These are phyloP conservation scores for Veloboletus limbatus DNA, from an alignment of 1,284 basidiomycete genomes.

Conservation along the genomic window DNA sequence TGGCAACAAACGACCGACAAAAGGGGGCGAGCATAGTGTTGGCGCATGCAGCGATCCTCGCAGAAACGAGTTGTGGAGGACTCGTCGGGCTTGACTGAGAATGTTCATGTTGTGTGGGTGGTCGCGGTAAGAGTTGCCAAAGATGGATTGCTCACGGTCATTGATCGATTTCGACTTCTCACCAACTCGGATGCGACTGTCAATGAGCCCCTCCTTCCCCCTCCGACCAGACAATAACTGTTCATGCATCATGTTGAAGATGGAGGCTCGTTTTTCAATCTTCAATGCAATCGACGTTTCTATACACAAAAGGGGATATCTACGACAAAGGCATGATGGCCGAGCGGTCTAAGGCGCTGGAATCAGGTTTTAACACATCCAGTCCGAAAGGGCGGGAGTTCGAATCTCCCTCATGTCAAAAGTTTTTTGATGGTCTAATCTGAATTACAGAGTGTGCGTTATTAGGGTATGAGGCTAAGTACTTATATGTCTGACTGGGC, in stretches of 20 bases:
- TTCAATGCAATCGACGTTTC: no score
- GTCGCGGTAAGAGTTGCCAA: constrained; percentile 18
- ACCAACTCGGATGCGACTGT: constrained; percentile 5
- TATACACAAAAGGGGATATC: no score
- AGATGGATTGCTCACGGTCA: constrained; percentile 9
- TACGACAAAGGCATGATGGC: constrained; percentile 50
- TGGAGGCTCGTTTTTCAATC: no score
- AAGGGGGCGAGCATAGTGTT: constrained; percentile 5
- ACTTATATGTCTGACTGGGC: constrained; percentile 25
- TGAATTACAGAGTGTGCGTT: constrained; percentile 13
- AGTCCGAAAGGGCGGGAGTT: constrained; percentile 48
- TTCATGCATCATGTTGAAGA: not conserved
- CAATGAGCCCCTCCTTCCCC: not conserved
- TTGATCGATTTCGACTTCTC: constrained; percentile 5
- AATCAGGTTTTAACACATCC: constrained; percentile 29
- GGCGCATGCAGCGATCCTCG: constrained; percentile 10
- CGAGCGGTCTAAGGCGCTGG: constrained; percentile 62
- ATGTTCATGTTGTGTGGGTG: constrained; percentile 18
- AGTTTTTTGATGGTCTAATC: constrained; percentile 15
- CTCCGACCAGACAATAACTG: no score
- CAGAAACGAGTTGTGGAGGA: constrained; percentile 25
- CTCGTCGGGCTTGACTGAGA: constrained; percentile 21
- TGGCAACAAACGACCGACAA: not conserved
- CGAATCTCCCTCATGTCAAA: constrained; percentile 45
- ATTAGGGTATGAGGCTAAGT: constrained; percentile 27